Evolutionary conservation across 2,329 filamentous ascomycete genomes (phyloP).

Genomic region (Epichloe sibirici): DNA sequence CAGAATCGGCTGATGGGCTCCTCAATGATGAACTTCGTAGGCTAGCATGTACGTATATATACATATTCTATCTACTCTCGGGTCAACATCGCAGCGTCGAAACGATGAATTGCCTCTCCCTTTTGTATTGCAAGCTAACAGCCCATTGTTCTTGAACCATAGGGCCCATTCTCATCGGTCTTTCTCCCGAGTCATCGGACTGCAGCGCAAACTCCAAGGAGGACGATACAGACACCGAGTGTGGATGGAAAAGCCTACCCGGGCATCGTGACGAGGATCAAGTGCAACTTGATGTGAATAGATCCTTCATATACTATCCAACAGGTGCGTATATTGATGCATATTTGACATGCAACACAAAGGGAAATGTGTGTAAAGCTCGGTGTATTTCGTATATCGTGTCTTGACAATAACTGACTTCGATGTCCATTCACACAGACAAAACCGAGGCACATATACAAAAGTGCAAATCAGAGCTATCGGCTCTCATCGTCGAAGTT

Average conservation of each 20-base stretch:
- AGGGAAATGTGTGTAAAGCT: background rate
- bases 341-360: background rate
- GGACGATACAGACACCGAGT: background rate
- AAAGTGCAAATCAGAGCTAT: conserved; percentile 63
- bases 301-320: conserved; percentile 97
- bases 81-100: conserved; percentile 5
- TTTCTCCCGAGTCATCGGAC: conserved; percentile 1
- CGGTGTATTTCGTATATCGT: background rate
- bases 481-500: conserved; percentile 65
- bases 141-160: background rate
- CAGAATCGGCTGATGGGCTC: conserved; percentile 54
- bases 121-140: background rate
- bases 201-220: background rate
- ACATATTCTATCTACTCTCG: conserved; percentile 2
- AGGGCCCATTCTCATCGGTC: conserved; percentile 53
- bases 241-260: conserved; percentile 51
- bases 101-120: background rate
- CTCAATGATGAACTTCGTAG: conserved; percentile 56
- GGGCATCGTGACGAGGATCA: conserved; percentile 82
- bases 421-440: conserved; percentile 32
- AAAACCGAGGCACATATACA: conserved; percentile 57
- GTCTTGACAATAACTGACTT: background rate
- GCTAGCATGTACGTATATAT: conserved; percentile 53
- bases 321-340: conserved; percentile 38
- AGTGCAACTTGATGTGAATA: conserved; percentile 81